Evolutionary conservation across 2,329 filamentous ascomycete species (phyloP).

Genomic region (Venturia oleaginea): DNA sequence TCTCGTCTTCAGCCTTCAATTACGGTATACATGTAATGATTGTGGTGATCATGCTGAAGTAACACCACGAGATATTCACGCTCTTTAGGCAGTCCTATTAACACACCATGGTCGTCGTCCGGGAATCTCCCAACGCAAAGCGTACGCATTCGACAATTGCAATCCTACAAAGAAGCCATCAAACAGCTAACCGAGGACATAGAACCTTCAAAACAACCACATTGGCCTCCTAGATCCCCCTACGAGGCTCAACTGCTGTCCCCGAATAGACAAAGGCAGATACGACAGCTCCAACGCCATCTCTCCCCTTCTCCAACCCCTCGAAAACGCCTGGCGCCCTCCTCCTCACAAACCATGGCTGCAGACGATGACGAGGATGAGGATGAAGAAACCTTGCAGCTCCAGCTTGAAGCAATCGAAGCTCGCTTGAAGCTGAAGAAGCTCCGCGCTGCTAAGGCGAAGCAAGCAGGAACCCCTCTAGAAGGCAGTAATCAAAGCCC

Average conservation of each 20-base stretch:
- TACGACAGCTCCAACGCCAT: neutral
- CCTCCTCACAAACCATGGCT: slow-evolving; percentile 20
- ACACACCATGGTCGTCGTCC: slow-evolving; percentile 32
- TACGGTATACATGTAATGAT: neutral
- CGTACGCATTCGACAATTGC: slow-evolving; percentile 20
- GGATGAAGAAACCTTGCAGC: slow-evolving; percentile 80
- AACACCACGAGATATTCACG: neutral
- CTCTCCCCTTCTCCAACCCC: slow-evolving; percentile 50
- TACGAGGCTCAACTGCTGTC: slow-evolving; percentile 56
- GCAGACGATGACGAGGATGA: slow-evolving; percentile 38
- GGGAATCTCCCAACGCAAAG: slow-evolving; percentile 38
- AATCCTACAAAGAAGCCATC: neutral
- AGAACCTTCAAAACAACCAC: slow-evolving; percentile 31
- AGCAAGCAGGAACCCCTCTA: slow-evolving; percentile 27
- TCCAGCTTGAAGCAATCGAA: slow-evolving; percentile 83
- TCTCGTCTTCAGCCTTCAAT: neutral
- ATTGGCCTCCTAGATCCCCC: slow-evolving; percentile 55
- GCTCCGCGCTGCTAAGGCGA: slow-evolving; percentile 49
- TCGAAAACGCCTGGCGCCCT: slow-evolving; percentile 23
- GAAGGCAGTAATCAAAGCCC: neutral
- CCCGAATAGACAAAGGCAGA: slow-evolving; percentile 57
- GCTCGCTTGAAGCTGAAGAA: slow-evolving; percentile 81
- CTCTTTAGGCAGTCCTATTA: neutral
- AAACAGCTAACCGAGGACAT: slow-evolving; percentile 14
- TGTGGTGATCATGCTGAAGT: neutral